Base-by-base conservation (phyloP, 805 yeast genomes). In the Zygosaccharomyces rouxii region DNA sequence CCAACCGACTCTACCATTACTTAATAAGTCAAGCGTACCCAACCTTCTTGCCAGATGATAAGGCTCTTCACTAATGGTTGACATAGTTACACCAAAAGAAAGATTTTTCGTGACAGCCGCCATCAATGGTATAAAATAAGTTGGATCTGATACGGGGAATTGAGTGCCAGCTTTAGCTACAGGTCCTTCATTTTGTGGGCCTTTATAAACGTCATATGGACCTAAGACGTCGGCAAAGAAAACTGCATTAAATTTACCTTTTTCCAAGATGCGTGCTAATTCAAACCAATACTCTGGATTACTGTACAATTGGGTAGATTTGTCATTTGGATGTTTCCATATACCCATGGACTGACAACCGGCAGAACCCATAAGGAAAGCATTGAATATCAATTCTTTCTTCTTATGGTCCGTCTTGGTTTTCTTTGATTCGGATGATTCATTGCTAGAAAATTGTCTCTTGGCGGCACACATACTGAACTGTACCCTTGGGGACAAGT, bases 1-100 rank as follows among this genome's bases (percentile, higher is more conserved):
- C 78, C 77, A 74, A n/a, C 77, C 78, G 46, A 73, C 56, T 51
- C 78, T 61, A 3, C 77, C 78, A 9, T 60, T 59, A 5, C 72
- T 64, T 33, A 72, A 61, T 50, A 71, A 74, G 49, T 73, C 78
- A 44, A 74, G 58, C 1, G 78, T 72, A 11, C 76, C 74, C 51
- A 72, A 54, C 46, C 76, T 60, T 54, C 77, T 61, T 4, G 74
- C 71, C 45, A 73, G 64, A 48, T 67, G 70, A 41, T 63, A 69
- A 0, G 77, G 77, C 22, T 67, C 68, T 42, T 73, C 78, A 46
- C 71, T 66, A 22, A 74, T 64, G 4, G 77, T 73, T 21, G 72
- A 63, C 45, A 69, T 69, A 2, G 77, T 73, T 31, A 73, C 55
- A 5, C 74, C 77, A 53, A 73, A 72, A 1, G 68, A 52, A 22